These are phyloP conservation scores for Drechslera avenae DNA, from an alignment of 2,329 filamentous ascomycete genomes.

Conservation along the genomic window DNA sequence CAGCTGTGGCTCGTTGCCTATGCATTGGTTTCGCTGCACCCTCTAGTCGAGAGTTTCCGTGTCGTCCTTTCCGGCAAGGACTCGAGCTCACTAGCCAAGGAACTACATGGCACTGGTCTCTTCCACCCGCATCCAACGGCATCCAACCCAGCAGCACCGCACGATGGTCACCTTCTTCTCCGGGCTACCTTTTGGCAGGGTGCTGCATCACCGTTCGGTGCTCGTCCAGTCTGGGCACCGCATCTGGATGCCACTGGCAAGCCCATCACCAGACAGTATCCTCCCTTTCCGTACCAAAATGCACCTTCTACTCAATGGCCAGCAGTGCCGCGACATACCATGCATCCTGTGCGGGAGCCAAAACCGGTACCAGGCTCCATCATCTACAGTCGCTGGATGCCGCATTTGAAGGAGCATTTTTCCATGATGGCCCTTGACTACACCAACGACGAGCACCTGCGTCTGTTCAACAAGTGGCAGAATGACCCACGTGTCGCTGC, in stretches of 20 bases:
- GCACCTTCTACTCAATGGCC: slow-evolving; percentile 57
- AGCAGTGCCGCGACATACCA: slow-evolving; percentile 60
- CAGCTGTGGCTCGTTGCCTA: slow-evolving; percentile 57
- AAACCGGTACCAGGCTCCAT: slow-evolving; percentile 74
- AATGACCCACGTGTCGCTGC: slow-evolving; percentile 81
- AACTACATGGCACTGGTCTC: slow-evolving; percentile 52
- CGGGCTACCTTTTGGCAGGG: slow-evolving; percentile 57
- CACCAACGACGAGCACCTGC: slow-evolving; percentile 65
- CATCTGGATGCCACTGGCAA: slow-evolving; percentile 41
- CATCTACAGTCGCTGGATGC: slow-evolving; percentile 79
- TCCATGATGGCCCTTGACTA: slow-evolving; percentile 77
- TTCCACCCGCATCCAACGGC: slow-evolving; percentile 50
- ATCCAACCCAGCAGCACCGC: slow-evolving; percentile 41
- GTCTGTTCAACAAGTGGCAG: slow-evolving; percentile 78
- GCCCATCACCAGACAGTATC: slow-evolving; percentile 50
- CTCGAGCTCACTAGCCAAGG: slow-evolving; percentile 45
- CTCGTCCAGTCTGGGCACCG: slow-evolving; percentile 49
- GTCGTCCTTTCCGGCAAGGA: slow-evolving; percentile 49
- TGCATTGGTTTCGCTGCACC: slow-evolving; percentile 52
- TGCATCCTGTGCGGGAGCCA: slow-evolving; percentile 72
- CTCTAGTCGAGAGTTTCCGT: slow-evolving; percentile 53
- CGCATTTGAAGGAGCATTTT: slow-evolving; percentile 75
- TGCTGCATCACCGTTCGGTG: slow-evolving; percentile 50
- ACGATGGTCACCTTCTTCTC: slow-evolving; percentile 55
- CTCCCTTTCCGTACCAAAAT: slow-evolving; percentile 50